Base-by-base conservation (phyloP, 768 basidiomycete species). In the Naganishia vishniacii region DNA sequence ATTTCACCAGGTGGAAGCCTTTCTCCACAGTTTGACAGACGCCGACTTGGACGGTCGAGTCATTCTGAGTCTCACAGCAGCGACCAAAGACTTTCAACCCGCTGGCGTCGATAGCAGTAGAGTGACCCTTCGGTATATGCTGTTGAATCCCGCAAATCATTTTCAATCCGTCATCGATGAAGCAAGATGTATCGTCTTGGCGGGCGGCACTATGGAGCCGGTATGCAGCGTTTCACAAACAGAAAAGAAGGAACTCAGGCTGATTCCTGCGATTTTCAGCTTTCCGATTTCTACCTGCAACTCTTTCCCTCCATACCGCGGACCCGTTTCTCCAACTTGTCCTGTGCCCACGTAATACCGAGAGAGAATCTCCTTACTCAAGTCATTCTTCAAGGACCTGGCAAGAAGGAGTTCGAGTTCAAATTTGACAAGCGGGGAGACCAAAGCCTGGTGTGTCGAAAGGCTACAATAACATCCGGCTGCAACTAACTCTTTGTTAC, bases 201-300 rank as follows among this genome's bases (percentile, higher is more conserved):
- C 95, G 8, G 94, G 94, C 9, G 94, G 94, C 4, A 99, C 94
- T 0, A 97, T 99, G 95, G 91, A 91, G 7, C 94, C 94, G n/a
- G 91, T 95, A 60, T 59, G 81, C 78, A 12, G 16, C 0, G 0
- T 18, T 2, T 8, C 20, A 20, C 18, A n/a, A 29, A 46, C 26
- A 58, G 13, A 32, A 9, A 15, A 18, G 29, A 6, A 18, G 42
- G 32, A 16, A 12, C 15, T 37, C 34, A 7, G 40, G 41, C 48
- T 59, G 31, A 64, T 40, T 32, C 2, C 18, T 37, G 16, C 12
- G 15, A 3, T 25, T 48, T 20, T 20, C 70, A 95, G 92, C 88
- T 94, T 53, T 85, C 86, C n/a, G 92, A 95, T 75, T 84, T 97
- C 16, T 79, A 85, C 23, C 81, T 81, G 56, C 92, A 97, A 69